phyloP scores from a whole-genome alignment of 768 basidiomycete genomes.

The Serendipita sp. region DNA sequence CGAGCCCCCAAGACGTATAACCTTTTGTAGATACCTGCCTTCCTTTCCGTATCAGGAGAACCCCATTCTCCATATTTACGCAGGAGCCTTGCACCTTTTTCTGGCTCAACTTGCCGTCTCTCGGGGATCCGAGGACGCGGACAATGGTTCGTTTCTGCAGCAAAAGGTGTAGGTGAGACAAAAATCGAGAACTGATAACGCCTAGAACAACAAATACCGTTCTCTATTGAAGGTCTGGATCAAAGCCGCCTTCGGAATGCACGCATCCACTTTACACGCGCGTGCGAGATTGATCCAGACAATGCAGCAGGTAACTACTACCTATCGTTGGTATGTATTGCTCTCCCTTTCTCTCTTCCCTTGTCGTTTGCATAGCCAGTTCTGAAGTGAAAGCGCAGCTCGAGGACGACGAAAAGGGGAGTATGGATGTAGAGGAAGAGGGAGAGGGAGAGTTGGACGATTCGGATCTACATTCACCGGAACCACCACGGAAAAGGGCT shows the following conservation, averaged over 20 bases:
- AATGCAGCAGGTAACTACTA: neutral
- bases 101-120: constrained; percentile 22
- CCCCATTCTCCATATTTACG: constrained; percentile 63
- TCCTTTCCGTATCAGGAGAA: constrained; percentile 81
- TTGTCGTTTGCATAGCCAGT: no score
- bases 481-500: neutral
- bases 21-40: constrained; percentile 51
- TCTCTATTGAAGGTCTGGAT: neutral
- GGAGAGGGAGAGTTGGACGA: neutral
- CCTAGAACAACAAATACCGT: neutral
- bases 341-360: no score
- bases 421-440: neutral
- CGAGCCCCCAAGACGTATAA: constrained; percentile 8
- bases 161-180: no score
- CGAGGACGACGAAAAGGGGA: neutral
- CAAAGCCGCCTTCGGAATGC: neutral
- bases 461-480: neutral
- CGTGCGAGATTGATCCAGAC: neutral
- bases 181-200: neutral
- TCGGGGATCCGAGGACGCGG: no score
- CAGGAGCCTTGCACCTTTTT: constrained; percentile 52
- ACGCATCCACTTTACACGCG: neutral
- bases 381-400: neutral
- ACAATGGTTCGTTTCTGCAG: no score
- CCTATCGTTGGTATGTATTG: neutral